Percentiles rank a stretch among this genome's conserved stretches.
Conservation (phyloP, 192 early-diverging fungal genomes). For the Anaeromyces robustus region DNA sequence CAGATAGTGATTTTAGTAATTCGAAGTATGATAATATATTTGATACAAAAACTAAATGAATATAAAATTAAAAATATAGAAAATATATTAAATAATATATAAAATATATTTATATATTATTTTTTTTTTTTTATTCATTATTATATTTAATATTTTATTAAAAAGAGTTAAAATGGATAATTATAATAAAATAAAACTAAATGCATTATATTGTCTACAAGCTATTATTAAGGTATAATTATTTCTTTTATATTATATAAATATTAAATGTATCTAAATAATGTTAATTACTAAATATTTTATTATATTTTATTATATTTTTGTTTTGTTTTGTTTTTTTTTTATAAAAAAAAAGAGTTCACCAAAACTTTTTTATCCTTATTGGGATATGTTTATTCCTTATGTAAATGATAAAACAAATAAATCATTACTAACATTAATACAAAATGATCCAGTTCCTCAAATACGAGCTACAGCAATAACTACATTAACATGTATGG, state of each 20-base stretch:
- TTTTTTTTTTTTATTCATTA: too few species aligned
- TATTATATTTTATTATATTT: too few species aligned
- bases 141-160: too few species aligned
- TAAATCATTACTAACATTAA: not conserved
- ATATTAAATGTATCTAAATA: too few species aligned
- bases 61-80: too few species aligned
- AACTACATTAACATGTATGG: not conserved
- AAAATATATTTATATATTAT: too few species aligned
- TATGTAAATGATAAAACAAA: not conserved
- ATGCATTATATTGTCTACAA: not conserved
- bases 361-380: not conserved
- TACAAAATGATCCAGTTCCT: not conserved
- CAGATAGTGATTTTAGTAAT: not conserved
- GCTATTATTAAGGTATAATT: not conserved
- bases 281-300: too few species aligned
- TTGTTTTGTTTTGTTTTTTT: too few species aligned
- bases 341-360: not conserved
- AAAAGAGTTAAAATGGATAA: not conserved
- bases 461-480: not conserved
- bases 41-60: too few species aligned
- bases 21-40: not conserved
- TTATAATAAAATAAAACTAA: not conserved
- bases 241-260: too few species aligned
- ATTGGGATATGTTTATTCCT: not conserved
- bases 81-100: too few species aligned